Percentiles rank a stretch among this genome's conserved stretches.
These are phyloP conservation scores for Neurospora intermedia DNA, from an alignment of 495 filamentous ascomycete species.

Conservation along the genomic window DNA sequence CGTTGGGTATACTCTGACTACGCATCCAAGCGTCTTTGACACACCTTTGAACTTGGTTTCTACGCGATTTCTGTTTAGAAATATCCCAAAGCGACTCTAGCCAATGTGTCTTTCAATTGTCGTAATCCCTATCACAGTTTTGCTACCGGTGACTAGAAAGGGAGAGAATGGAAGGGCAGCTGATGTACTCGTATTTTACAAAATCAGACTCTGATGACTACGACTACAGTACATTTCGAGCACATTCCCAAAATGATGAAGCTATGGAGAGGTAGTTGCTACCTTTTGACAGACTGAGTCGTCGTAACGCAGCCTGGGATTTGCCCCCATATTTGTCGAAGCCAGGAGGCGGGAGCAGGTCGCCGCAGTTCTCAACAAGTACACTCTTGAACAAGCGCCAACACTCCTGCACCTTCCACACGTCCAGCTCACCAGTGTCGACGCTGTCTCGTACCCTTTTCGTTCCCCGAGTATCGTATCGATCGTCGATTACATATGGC, in stretches of 20 bases:
- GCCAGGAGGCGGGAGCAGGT: neutral
- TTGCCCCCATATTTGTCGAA: neutral
- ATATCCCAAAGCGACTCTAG: no score
- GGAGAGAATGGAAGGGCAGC: neutral
- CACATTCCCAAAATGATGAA: neutral
- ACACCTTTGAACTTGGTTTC: no score
- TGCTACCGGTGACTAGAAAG: neutral
- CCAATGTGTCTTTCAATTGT: no score
- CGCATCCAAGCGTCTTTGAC: no score
- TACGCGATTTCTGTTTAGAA: no score
- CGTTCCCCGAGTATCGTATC: neutral
- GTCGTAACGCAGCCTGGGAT: neutral
- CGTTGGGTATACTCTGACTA: neutral
- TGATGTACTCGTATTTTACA: neutral
- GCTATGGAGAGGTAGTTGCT: neutral
- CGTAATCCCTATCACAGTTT: no score
- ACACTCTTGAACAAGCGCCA: neutral
- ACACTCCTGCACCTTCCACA: neutral
- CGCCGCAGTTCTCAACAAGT: neutral
- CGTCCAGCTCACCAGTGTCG: neutral
- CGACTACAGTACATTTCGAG: neutral
- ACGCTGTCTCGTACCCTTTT: neutral
- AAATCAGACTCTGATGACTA: neutral
- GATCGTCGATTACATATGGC: neutral
- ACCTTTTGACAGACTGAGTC: no score